These are phyloP conservation scores for Canavalia ensiformis DNA, from an alignment of 306 rosid genomes.

Conservation along the genomic window DNA sequence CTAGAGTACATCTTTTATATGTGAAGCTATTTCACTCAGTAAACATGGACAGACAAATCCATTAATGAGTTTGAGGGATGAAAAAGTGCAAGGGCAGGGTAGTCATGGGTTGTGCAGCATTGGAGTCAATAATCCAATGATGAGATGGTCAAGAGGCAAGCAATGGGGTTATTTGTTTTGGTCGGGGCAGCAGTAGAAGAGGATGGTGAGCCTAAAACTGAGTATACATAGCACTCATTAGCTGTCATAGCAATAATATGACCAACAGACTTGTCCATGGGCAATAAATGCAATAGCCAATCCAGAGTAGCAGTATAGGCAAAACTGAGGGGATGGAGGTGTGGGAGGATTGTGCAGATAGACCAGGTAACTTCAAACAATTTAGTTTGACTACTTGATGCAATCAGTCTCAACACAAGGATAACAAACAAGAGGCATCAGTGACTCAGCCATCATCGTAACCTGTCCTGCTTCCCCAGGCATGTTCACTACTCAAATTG, in stretches of 20 bases:
- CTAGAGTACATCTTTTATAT: not conserved
- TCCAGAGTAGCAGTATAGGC: no score
- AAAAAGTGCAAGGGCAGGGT: not conserved
- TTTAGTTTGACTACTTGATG: not conserved
- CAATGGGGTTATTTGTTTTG: not conserved
- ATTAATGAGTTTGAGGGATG: not conserved
- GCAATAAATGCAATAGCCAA: not conserved
- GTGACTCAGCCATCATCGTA: not conserved
- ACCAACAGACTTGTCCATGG: not conserved
- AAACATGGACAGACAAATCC: constrained; percentile 1
- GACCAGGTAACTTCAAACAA: not conserved
- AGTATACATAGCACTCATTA: not conserved
- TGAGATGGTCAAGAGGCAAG: not conserved
- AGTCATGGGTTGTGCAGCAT: not conserved
- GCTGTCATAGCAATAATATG: not conserved
- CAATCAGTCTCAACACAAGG: not conserved
- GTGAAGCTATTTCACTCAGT: constrained; percentile 17
- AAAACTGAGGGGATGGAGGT: no score
- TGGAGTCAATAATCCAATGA: not conserved
- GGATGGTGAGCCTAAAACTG: not conserved
- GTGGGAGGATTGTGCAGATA: not conserved
- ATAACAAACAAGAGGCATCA: constrained; percentile 6
- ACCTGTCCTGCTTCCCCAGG: not conserved
- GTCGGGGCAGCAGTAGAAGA: not conserved
- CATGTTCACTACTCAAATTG: not conserved